These are phyloP conservation scores for Acanthochlamys bracteata DNA, from an alignment of 106 monocot genomes.

Conservation along the genomic window DNA sequence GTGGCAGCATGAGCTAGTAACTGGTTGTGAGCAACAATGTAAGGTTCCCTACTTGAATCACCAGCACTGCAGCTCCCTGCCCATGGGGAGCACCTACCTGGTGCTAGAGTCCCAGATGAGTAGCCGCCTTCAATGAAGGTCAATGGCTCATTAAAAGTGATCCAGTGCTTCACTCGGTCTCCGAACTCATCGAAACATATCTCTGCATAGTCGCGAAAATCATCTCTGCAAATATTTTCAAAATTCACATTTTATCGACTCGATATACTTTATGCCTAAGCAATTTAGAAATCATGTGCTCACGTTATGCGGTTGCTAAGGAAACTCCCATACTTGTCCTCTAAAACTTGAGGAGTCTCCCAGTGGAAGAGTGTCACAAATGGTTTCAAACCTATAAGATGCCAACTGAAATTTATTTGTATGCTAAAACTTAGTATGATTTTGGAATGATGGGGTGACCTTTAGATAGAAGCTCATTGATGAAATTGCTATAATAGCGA, in stretches of 20 bases:
- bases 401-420: background rate
- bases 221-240: slow-evolving; percentile 14
- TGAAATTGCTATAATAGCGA: slow-evolving; percentile 49
- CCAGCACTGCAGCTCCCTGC: slow-evolving; percentile 24
- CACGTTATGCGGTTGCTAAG: slow-evolving; percentile 29
- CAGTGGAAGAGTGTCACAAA: slow-evolving; percentile 56
- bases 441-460: slow-evolving; percentile 6
- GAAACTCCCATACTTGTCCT: slow-evolving; percentile 39
- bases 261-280: background rate
- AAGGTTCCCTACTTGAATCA: slow-evolving; percentile 49
- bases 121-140: slow-evolving; percentile 31
- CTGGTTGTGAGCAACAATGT: slow-evolving; percentile 34
- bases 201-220: slow-evolving; percentile 38
- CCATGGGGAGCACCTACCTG: slow-evolving; percentile 49
- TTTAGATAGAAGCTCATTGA: slow-evolving; percentile 41
- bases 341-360: slow-evolving; percentile 45
- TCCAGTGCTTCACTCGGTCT: slow-evolving; percentile 69
- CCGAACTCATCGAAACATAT: slow-evolving; percentile 55
- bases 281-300: slow-evolving; percentile 4
- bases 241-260: too few relatives aligned
- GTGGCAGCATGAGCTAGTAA: slow-evolving; percentile 46
- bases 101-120: slow-evolving; percentile 18
- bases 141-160: slow-evolving; percentile 65
- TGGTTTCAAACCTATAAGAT: slow-evolving; percentile 32
- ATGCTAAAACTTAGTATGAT: background rate